Conservation (phyloP, 495 filamentous ascomycete genomes). For the Parathielavia hyrcaniae region DNA sequence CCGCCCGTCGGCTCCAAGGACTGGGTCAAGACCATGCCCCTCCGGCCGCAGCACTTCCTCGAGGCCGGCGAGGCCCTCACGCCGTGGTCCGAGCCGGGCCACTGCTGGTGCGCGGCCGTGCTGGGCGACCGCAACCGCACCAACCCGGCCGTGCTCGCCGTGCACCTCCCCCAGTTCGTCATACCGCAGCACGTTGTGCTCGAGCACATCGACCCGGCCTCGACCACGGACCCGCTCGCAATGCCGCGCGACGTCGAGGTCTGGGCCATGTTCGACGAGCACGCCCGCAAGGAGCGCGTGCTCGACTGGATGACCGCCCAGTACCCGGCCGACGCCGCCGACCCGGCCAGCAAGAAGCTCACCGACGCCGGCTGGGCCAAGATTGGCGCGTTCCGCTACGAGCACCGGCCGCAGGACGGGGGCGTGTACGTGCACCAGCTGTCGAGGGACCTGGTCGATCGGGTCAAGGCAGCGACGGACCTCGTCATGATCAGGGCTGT, state of each 20-base stretch:
- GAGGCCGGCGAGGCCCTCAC: constrained; percentile 42
- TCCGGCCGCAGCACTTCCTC: constrained; percentile 15
- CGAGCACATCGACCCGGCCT: constrained; percentile 54
- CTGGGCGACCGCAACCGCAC: constrained; percentile 20
- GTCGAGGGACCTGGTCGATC: constrained; percentile 32
- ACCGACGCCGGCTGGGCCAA: constrained; percentile 40
- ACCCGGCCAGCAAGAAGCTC: constrained; percentile 1
- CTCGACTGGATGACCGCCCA: constrained; percentile 28
- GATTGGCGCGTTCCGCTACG: constrained; percentile 49
- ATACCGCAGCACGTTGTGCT: constrained; percentile 53
- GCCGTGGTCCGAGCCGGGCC: constrained; percentile 54
- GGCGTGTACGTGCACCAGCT: constrained; percentile 48
- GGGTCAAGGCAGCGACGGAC: constrained; percentile 32
- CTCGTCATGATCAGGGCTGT: constrained; percentile 46
- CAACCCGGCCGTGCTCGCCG: constrained; percentile 38
- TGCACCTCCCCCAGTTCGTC: constrained; percentile 43
- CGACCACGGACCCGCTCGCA: constrained; percentile 48
- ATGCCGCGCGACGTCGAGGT: constrained; percentile 58
- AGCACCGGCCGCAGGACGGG: constrained; percentile 37
- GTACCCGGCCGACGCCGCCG: constrained; percentile 22
- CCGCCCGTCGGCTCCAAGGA: constrained; percentile 17
- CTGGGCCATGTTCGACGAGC: constrained; percentile 45
- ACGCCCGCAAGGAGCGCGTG: constrained; percentile 26
- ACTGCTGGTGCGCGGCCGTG: constrained; percentile 60
- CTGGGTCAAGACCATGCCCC: constrained; percentile 27